Percentiles rank a stretch among this genome's conserved stretches.
phyloP scores from a whole-genome alignment of 371 early-diverging fungal genomes.

The Nosema bombycis region DNA sequence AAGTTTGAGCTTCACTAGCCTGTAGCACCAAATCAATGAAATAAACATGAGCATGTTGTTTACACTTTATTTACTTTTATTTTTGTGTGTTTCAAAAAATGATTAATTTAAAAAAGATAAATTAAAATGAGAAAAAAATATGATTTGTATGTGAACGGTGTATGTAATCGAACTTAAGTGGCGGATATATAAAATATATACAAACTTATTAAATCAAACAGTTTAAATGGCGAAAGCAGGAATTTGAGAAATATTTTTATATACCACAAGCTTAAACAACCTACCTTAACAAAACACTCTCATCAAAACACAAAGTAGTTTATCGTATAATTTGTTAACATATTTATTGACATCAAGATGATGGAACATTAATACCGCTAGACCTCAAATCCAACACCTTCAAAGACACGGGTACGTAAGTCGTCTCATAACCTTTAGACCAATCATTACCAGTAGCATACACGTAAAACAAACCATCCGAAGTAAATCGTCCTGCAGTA shows the following conservation, averaged over 20 bases:
- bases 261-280: neutral
- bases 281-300: no score
- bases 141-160: neutral
- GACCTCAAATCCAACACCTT: conserved; percentile 33
- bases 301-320: no score
- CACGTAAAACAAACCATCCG: conserved; percentile 78
- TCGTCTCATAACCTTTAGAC: conserved; percentile 75
- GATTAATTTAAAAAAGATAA: neutral
- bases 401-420: conserved; percentile 70
- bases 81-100: neutral
- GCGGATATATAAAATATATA: no score
- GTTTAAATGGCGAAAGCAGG: no score
- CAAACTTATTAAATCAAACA: no score
- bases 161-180: no score
- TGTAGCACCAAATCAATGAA: neutral
- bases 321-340: neutral
- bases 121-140: neutral
- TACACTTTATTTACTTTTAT: conserved; percentile 4
- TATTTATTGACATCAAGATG: conserved; percentile 2
- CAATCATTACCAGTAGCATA: conserved; percentile 90
- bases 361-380: conserved; percentile 27
- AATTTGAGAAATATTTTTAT: no score
- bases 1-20: conserved; percentile 22
- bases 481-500: conserved; percentile 73
- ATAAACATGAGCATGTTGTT: conserved; percentile 12